Conservation (phyloP, 139 green algal species). For the Monoraphidium neglectum region DNA sequence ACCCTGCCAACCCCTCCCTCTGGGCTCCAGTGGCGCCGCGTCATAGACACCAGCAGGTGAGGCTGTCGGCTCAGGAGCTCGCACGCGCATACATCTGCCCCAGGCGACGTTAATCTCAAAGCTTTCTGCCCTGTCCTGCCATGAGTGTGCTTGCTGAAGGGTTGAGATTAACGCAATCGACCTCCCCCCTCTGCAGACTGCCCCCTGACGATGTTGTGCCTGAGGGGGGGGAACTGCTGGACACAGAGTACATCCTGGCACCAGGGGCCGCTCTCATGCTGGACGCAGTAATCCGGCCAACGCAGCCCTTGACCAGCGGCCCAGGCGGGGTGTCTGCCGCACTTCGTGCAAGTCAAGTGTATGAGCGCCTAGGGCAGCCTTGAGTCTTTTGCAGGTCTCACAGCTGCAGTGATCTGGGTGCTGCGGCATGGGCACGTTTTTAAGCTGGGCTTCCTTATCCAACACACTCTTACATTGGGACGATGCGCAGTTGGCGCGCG, state of each 20-base stretch:
- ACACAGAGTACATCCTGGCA: constrained; percentile 22
- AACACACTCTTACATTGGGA: no score
- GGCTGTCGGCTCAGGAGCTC: neutral
- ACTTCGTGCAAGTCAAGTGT: no score
- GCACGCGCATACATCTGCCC: neutral
- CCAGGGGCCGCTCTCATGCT: constrained; percentile 23
- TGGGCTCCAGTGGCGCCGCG: constrained; percentile 11
- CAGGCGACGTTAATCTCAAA: neutral
- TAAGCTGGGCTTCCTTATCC: no score
- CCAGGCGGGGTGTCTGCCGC: no score
- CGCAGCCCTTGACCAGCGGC: no score
- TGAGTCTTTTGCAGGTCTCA: no score
- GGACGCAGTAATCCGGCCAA: constrained; percentile 4
- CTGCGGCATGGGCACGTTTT: no score
- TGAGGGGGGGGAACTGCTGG: constrained; percentile 11
- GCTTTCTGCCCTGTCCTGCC: neutral
- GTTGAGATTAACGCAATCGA: no score
- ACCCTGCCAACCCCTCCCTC: constrained; percentile 32
- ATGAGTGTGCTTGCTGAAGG: neutral
- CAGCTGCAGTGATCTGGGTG: no score
- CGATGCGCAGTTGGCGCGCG: no score
- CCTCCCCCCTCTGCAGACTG: neutral
- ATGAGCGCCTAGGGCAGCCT: no score
- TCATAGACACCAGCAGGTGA: constrained; percentile 32
- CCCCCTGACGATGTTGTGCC: constrained; percentile 11